phyloP scores from a whole-genome alignment of 345 rosid species.

The Arabidopsis arenosa region DNA sequence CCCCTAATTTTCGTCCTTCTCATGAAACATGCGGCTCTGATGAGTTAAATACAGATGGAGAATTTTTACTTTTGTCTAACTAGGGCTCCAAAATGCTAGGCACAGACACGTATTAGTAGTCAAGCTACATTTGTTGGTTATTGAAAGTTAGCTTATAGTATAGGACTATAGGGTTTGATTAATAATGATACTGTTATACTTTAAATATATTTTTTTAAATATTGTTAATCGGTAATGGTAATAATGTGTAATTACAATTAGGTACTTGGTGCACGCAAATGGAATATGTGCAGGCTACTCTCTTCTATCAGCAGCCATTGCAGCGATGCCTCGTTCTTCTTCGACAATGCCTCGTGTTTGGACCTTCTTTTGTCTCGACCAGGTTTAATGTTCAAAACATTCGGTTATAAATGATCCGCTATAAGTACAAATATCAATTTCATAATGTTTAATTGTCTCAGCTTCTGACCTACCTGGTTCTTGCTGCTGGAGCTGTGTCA shows the following conservation, averaged over 20 bases:
- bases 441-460: conserved; percentile 27
- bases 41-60: background rate
- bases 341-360: conserved; percentile 73
- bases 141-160: background rate
- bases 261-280: conserved; percentile 94
- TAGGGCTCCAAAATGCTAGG: background rate
- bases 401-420: background rate
- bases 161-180: background rate
- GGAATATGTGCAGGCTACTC: conserved; percentile 98
- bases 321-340: conserved; percentile 74
- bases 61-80: background rate
- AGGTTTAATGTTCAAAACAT: conserved; percentile 46
- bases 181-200: background rate
- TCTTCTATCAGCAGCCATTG: conserved; percentile 74
- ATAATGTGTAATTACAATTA: conserved; percentile 27
- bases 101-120: background rate
- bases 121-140: conserved; percentile 10
- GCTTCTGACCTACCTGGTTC: conserved; percentile 70
- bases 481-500: conserved; percentile 76
- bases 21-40: background rate
- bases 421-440: background rate
- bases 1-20: background rate
- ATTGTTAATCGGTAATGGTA: background rate
- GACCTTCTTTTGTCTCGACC: conserved; percentile 92
- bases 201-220: background rate